phyloP scores from a whole-genome alignment of 495 filamentous ascomycete genomes.

The Penicillium steckii region DNA sequence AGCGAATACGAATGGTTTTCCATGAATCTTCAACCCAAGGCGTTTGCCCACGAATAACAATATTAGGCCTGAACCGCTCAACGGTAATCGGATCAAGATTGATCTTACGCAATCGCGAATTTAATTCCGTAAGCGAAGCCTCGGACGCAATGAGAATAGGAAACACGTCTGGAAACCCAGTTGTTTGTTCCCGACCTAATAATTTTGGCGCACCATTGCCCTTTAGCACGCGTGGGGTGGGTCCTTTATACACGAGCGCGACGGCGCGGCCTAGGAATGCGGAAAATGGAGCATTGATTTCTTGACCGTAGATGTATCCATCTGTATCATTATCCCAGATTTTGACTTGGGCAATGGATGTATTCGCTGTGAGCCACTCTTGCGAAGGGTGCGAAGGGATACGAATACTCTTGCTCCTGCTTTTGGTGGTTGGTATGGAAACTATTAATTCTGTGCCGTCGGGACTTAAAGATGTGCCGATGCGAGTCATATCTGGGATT shows the following conservation, averaged over 20 bases:
- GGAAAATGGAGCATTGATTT: conserved; percentile 35
- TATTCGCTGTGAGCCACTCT: conserved; percentile 34
- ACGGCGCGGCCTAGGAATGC: conserved; percentile 34
- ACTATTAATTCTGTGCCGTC: conserved; percentile 26
- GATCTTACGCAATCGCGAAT: conserved; percentile 19
- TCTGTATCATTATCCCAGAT: conserved; percentile 45
- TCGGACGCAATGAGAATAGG: conserved; percentile 53
- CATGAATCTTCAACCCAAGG: conserved; percentile 77
- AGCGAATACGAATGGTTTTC: conserved; percentile 65
- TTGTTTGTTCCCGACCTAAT: conserved; percentile 38
- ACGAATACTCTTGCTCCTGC: conserved; percentile 12
- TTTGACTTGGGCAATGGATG: conserved; percentile 28
- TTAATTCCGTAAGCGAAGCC: conserved; percentile 44
- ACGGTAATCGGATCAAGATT: conserved; percentile 37
- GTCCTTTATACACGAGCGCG: conserved; percentile 42
- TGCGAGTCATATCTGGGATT: conserved; percentile 42
- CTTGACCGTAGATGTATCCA: conserved; percentile 34
- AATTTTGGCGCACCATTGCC: conserved; percentile 37
- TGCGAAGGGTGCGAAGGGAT: conserved; percentile 32
- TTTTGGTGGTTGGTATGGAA: conserved; percentile 18
- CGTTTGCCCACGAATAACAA: conserved; percentile 64
- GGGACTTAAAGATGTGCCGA: conserved; percentile 32
- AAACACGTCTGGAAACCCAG: conserved; percentile 43
- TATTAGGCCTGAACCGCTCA: conserved; percentile 80
- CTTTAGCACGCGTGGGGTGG: conserved; percentile 37